Base-by-base conservation (phyloP, 2,329 filamentous ascomycete genomes). In the Aurifilum marmelostoma region DNA sequence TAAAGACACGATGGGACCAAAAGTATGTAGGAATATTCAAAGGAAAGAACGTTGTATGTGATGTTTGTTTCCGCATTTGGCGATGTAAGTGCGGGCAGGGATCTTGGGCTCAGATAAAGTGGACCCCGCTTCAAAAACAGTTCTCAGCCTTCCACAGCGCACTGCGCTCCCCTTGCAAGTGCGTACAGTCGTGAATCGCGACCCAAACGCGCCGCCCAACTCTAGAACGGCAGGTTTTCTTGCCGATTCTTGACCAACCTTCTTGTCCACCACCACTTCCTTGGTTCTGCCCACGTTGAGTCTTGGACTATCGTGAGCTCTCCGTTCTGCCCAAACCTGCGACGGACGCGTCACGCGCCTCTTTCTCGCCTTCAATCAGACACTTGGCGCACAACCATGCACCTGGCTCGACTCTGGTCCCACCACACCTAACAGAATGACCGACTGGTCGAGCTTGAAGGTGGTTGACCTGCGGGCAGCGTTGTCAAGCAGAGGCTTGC, bases 401-500 rank as follows among this genome's bases (percentile, higher is more conserved):
- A 61, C 64, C 41, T 69, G 62, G 32, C 21, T 39, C 43, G 32
- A 24, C 60, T 47, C 16, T 37, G 63, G 32, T 29, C 66, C 47
- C 65, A 59, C 32, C 63, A 47, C 64, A 63, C 43, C 69, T 73
- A 68, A 63, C 73, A 80, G 70, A 72, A 86, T 85, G 83, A 79
- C 80, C 65, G 85, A 87, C 73, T 88, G 84, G 82, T 80, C 78
- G 71, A 85, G 82, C 79, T 85, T 90, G 75, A 94, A 92, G 80
- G 92, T 95, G 72, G 83, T 89, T 43, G 91, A 94, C 75, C 85
- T 95, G 69, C 91, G 90, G 79, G 87, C 88, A 29, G 91, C 94
- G 82, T 84, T 94, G 56, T 93, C 92, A 80, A 84, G 83, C 69
- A 87, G 91, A 72, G 89, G 89, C n/a, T 85, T 94, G 52, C 82